Evolutionary conservation across 2,329 filamentous ascomycete species (phyloP), one percentile per base, ranked within the genome.

Genomic region (Myriangium duriaei): DNA sequence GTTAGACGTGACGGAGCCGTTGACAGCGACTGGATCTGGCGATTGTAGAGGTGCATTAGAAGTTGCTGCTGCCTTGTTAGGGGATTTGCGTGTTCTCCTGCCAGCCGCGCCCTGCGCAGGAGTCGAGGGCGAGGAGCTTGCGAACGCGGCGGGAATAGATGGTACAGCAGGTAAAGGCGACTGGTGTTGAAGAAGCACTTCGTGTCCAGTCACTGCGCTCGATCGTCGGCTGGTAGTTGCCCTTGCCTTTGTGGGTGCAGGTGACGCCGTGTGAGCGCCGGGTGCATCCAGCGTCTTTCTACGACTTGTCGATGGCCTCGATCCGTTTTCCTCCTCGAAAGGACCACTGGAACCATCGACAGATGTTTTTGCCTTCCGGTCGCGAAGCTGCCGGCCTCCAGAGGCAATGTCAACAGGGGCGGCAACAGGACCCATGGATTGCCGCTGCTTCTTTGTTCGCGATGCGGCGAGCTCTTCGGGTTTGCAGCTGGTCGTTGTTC

Each of bases 401-500:
- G 53, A 54, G 1, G 68, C 71, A 29, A 61, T 53, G 32, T 65
- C 65, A 10, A 73, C 67, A 11, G 60, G 53, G n/a, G 57, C 51
- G 11, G 57, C 65, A 2, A 19, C 37, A n/a, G 39, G 29, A 4
- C 17, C 32, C 6, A 37, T 13, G 18, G 72, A 71, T 51, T 80
- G 74, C 4, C 75, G 72, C 46, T 88, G 83, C 42, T 66, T 66
- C 51, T 65, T 67, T 9, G 49, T 71, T 65, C 49, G 79, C 63
- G 44, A 68, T 61, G 48, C 76, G 61, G 38, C 72, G 5, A 96
- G 68, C 32, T 95, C 86, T 48, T 92, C 82, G 6, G 78, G 71
- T 19, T 68, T 79, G 58, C 72, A 84, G 59, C 86, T 94, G 37
- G 69, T 69, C 0, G 81, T 86, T 48, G 85, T 75, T 3, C 86